Base-by-base conservation (phyloP, 805 yeast genomes). In the Yamadazyma phyllophila region DNA sequence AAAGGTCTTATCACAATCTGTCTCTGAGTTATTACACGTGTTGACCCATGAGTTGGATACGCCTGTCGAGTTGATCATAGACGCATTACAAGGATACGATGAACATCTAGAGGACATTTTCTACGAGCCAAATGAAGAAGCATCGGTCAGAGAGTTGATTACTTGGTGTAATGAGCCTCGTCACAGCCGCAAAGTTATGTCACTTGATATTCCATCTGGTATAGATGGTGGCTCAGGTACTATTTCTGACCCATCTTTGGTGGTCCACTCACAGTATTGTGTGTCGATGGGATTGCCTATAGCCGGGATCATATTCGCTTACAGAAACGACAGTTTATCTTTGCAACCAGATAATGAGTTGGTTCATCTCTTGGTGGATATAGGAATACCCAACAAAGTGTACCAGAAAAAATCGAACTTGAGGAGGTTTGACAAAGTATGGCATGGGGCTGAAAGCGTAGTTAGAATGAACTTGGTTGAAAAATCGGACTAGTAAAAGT, bases 11-110 rank as follows among this genome's bases (percentile, higher is more conserved):
- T 34, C 47, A 14, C n/a, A 78, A 65, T 34, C 60, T 54, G 50
- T 70, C 54, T 14, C 56, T 65, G 51, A 58, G 48, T 39, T 76
- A 59, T 36, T 66, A 71, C 58, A 69, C 59, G 45, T 62, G 39
- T 17, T 62, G 64, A 31, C 61, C 71, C 53, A 69, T 60, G 75
- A 76, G 46, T 65, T 82, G 33, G 86, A 83, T 37, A 77, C 88
- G 2, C 94, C 96, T 0, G 80, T 87, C 12, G 96, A 89, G 59
- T 69, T 90, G 48, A 77, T 89, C 8, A 58, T 90, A 14, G 97
- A 90, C 62, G 94, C 90, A 1, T 70, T 90, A 54, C 96, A 87
- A 59, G 97, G 96, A 0, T 84, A 80, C 52, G 94, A 88, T 54
- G 77, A 81, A 17, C 85, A 78, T 44, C 63, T 87, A 42, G 75